Evolutionary conservation across 257 asterid genomes (phyloP), one percentile per base, ranked within the genome.

Genomic region (Solanum chiquidenum): DNA sequence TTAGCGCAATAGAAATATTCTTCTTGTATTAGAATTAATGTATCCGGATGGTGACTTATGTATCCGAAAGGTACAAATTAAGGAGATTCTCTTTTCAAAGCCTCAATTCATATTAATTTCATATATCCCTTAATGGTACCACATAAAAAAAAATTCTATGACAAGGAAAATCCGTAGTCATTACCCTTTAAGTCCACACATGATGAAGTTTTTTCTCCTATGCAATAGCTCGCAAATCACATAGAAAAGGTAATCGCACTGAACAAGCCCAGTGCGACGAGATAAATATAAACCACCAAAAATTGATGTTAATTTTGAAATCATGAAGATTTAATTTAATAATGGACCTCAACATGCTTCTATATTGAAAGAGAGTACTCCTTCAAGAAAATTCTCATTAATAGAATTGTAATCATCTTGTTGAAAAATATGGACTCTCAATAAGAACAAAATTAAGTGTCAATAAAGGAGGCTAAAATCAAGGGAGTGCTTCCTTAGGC

Each of bases 141-240:
- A 37, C 9, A 37, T 7, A 38, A 38, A 29, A 29, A 29, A 29
- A 29, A 29, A 29, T 1, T 6, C 8, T 38, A 37, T 52, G 0
- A 52, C n/a, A 18, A 16, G 62, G 0, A 0, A 52, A 52, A 52
- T 6, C 0, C 1, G 0, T 3, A 2, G 4, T 52, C 4, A 52
- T 52, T 52, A 16, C 16, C 23, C 9, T 52, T 52, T 2, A 52
- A 52, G 9, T 52, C 60, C 60, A 16, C 60, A 16, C 8, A 0
- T 52, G 3, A 2, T 52, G 6, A 49, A 5, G 16, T 16, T 18
- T 0, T 6, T 16, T 23, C 7, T 6, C 1, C 0, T 16, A 52
- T 52, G 4, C 0, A 52, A 6, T 0, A 52, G 0, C 62, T 52
- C 3, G 18, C 9, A 16, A 52, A 52, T 0, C 3, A 52, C 23